Evolutionary conservation across 1,284 basidiomycete genomes (phyloP).

Genomic region (Hypsizygus ulmarius): DNA sequence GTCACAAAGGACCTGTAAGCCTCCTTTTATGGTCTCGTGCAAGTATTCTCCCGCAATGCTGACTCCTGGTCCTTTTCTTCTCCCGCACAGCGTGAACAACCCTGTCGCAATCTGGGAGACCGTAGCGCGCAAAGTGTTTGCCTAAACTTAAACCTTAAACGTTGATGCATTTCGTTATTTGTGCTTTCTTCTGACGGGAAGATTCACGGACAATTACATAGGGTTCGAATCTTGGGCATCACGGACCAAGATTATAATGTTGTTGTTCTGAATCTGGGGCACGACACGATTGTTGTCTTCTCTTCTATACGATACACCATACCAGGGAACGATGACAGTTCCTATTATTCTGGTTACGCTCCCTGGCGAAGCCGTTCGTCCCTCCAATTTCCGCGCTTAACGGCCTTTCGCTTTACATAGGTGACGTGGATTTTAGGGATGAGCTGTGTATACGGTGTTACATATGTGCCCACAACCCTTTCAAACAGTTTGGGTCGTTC

Average conservation of each 20-base stretch:
- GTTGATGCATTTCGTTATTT: background rate
- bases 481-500: too few relatives aligned
- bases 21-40: conserved; percentile 1
- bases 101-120: conserved; percentile 35
- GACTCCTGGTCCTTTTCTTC: conserved; percentile 6
- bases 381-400: too few relatives aligned
- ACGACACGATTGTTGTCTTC: too few relatives aligned
- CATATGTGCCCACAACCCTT: too few relatives aligned
- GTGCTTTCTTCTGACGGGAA: background rate
- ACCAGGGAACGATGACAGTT: too few relatives aligned
- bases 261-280: too few relatives aligned
- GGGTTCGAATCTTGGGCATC: background rate
- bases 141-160: conserved; percentile 12
- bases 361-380: too few relatives aligned
- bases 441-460: too few relatives aligned
- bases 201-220: background rate
- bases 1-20: conserved; percentile 48
- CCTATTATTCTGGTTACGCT: too few relatives aligned
- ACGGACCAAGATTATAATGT: conserved; percentile 8
- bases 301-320: too few relatives aligned
- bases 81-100: conserved; percentile 29
- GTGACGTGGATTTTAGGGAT: too few relatives aligned
- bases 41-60: conserved; percentile 3
- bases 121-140: conserved; percentile 21
- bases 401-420: too few relatives aligned